Base-by-base conservation (phyloP, 148 eudicot genomes). In the Vaccinium darrowii region DNA sequence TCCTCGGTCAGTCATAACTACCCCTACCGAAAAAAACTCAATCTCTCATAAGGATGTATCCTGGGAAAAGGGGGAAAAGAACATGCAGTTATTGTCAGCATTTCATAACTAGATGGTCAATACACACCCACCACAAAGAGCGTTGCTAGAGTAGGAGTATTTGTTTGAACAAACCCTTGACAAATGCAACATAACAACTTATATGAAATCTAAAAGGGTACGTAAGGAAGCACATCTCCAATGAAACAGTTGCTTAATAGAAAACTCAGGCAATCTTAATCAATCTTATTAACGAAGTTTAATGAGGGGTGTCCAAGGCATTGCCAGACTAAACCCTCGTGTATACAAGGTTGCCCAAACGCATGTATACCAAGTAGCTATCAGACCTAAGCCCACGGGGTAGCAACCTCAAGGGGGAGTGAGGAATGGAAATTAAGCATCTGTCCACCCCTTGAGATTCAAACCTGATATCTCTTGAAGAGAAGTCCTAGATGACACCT, bases 1-100 rank as follows among this genome's bases (percentile, higher is more conserved):
- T 84, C 80, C 78, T 82, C 74, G 81, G 94, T 94, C 84, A 90
- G 97, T 90, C 80, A 87, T 86, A 76, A 85, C 63, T 79, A 56
- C 83, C 83, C 88, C 86, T 39, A 83, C 2, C n/a, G 43, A 47
- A 81, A 51, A 33, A 52, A 82, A 83, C 71, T n/a, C 65, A 76
- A 23, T 73, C 79, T 76, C 76, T 36, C 33, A 78, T 52, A 84
- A 75, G 47, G 57, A 78, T 54, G 53, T 33, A 36, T 23, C 52
- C 56, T 51, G 33, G 77, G 58, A 51, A 81, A 60, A 62, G 47
- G 69, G 30, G 25, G 7, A 18, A 43, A 58, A 65, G 21, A 87
- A 23, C 2, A 67, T 60, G 62, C 74, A 81, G 77, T 67, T 6
- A 76, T 74, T 58, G 49, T 56, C 71, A 67, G 51, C 53, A 72